A percentile compares a stretch with the other conserved stretches of the same genome.
phyloP scores from a whole-genome alignment of 202 grass and related monocot genomes.

The Cymbopogon flexuosus region DNA sequence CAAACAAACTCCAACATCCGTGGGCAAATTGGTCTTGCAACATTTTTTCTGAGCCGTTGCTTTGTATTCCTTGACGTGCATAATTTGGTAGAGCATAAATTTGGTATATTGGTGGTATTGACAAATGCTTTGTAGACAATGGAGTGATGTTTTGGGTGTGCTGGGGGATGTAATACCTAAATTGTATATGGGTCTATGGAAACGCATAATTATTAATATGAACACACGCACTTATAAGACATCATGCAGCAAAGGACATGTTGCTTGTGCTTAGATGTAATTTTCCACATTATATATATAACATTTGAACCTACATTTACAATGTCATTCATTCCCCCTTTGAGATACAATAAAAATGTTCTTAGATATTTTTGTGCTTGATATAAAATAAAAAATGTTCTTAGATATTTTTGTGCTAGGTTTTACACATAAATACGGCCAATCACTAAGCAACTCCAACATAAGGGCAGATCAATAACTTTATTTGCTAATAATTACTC shows the following conservation, averaged over 20 bases:
- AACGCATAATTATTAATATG: too few species aligned
- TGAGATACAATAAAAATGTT: background rate
- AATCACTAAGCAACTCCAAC: background rate
- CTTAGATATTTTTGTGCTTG: too few species aligned
- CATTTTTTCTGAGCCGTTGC: background rate
- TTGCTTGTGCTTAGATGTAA: too few species aligned
- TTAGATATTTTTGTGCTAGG: background rate
- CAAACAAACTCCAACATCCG: background rate
- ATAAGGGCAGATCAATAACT: background rate
- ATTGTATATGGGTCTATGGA: background rate
- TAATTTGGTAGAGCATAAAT: background rate
- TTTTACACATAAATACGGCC: too few species aligned
- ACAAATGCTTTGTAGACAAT: background rate
- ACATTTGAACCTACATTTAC: too few species aligned
- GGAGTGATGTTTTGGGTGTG: too few species aligned
- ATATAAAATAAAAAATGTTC: background rate
- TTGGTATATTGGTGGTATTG: background rate
- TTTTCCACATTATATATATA: too few species aligned
- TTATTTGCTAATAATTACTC: too few species aligned
- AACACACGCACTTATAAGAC: too few species aligned
- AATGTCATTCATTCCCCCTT: too few species aligned
- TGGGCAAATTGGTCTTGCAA: background rate
- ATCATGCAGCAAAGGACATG: too few species aligned
- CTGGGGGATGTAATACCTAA: background rate
- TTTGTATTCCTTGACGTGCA: background rate